Evolutionary conservation across 805 yeast species (phyloP), one percentile per base, ranked within the genome.

Genomic region (Candida oleophila): DNA sequence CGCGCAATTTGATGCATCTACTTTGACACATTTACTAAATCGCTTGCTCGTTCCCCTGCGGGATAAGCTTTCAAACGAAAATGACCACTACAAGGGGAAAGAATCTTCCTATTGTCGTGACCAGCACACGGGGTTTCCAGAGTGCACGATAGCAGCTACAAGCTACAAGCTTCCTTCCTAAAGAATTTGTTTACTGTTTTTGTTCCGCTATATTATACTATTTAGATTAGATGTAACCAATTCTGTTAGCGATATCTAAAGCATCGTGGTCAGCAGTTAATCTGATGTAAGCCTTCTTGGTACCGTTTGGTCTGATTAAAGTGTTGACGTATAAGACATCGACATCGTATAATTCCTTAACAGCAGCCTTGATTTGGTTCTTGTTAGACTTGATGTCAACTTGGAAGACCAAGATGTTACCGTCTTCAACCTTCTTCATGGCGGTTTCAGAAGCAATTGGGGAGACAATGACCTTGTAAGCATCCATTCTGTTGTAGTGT

Each of bases 231-330:
- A 92, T 86, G 95, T 90, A 91, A 81, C 99, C 99, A 73, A 92
- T 94, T 82, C 94, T 89, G 96, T 91, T 91, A 75, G 99, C 99
- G 77, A 94, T 90, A 77, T 94, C 99, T 74, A 94, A 87, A 77
- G 98, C 98, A 81, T 94, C 99, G 83, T 85, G 87, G 79, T 94
- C 99, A 74, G 96, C 92, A 71, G 98, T 89, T 76, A 94, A 87
- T 83, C 96, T 89, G 74, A 94, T 92, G 85, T 87, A 94, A 73
- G 99, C 99, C 86, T 94, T 94, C 89, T 94, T 94, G 82, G 97
- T 87, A 78, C 99, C 99, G 78, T 94, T 91, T 75, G 99, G 97
- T 82, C 96, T 89, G 71, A 94, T 80, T 76, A 94, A 83, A 65
- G 99, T 94, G 92, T 94, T 91, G 72, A 94, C 90, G 78, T 88